Evolutionary conservation across 2,329 filamentous ascomycete genomes (phyloP).

Genomic region (Alternaria angustiovoidea): DNA sequence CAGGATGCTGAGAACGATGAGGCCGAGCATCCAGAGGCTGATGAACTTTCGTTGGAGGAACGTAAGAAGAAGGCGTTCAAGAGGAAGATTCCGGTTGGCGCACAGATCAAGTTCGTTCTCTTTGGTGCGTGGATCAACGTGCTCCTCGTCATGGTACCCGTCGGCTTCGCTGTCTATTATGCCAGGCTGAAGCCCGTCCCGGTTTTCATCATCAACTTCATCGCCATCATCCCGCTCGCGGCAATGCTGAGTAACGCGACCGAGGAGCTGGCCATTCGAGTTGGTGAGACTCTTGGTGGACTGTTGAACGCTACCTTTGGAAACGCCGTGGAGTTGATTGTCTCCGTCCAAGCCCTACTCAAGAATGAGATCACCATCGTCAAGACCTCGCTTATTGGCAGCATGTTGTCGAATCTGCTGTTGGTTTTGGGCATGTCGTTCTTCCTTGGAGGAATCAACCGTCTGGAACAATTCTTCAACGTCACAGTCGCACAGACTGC

Average conservation of each 20-base stretch:
- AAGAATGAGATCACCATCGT: slow-evolving; percentile 82
- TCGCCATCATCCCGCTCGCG: slow-evolving; percentile 90
- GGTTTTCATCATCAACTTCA: slow-evolving; percentile 88
- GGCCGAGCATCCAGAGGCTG: slow-evolving; percentile 28
- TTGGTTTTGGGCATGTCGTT: slow-evolving; percentile 92
- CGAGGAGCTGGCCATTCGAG: slow-evolving; percentile 82
- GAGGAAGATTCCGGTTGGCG: slow-evolving; percentile 46
- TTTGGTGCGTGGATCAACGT: slow-evolving; percentile 89
- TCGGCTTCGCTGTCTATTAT: slow-evolving; percentile 77
- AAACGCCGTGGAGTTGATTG: slow-evolving; percentile 88
- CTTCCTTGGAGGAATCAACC: slow-evolving; percentile 82
- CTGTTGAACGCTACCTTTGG: slow-evolving; percentile 91
- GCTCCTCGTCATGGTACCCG: slow-evolving; percentile 78
- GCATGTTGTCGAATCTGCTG: slow-evolving; percentile 88
- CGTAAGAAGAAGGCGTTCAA: slow-evolving; percentile 42
- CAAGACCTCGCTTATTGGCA: slow-evolving; percentile 90
- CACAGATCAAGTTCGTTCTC: slow-evolving; percentile 75
- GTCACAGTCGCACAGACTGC: slow-evolving; percentile 90
- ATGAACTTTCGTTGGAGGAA: slow-evolving; percentile 41
- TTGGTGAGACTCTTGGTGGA: slow-evolving; percentile 85
- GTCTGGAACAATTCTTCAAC: slow-evolving; percentile 88
- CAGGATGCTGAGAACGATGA: slow-evolving; percentile 27
- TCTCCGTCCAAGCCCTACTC: slow-evolving; percentile 82
- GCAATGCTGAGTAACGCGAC: slow-evolving; percentile 88
- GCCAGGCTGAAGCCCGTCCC: slow-evolving; percentile 50